Evolutionary conservation across 768 basidiomycete genomes (phyloP), one percentile per base, ranked within the genome.

Genomic region (Cantharellus anzutake): DNA sequence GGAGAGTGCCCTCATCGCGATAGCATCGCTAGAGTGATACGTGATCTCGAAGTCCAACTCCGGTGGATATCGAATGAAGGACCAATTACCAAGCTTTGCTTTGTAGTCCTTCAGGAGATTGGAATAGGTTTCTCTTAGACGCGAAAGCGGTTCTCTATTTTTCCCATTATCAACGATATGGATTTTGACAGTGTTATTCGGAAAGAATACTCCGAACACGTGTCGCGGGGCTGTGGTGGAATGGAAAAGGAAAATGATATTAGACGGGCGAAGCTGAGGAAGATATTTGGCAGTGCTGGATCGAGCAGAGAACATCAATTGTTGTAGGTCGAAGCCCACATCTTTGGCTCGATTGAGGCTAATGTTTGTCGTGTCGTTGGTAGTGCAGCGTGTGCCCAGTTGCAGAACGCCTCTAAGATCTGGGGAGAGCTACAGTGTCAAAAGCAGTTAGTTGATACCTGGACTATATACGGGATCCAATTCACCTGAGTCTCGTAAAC

Each of bases 141-240:
- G 82, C 3, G 81, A 74, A 39, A 97, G 80, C 3, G 82, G 78
- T 66, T 94, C 91, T 51, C 91, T 81, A 42, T 82, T 81, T n/a
- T 81, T 80, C 14, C 90, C 90, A 42, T 83, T 83, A 69, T 98
- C 96, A 60, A 98, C 92, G 57, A 96, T 72, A 68, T 91, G 92
- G 2, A 98, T 73, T 65, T 82, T 85, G 42, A 83, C 82, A 5
- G 71, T 63, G 0, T 83, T 83, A 38, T 69, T 73, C 0, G 90
- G 89, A 41, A 83, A 74, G 73, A 98, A 94, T 40, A 96, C 73
- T 0, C 84, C 85, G 66, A 94, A 92, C 16, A 96, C 79, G 65
- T 97, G 91, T 29, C 94, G 77, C 4, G 81, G 76, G 0, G 80
- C 79, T 53, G 75, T 83, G 58, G 79, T 78, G 5, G 90, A 80